These are phyloP conservation scores for Eimeria necatrix DNA, from an alignment of 169 alveolate genomes.

Conservation along the genomic window DNA sequence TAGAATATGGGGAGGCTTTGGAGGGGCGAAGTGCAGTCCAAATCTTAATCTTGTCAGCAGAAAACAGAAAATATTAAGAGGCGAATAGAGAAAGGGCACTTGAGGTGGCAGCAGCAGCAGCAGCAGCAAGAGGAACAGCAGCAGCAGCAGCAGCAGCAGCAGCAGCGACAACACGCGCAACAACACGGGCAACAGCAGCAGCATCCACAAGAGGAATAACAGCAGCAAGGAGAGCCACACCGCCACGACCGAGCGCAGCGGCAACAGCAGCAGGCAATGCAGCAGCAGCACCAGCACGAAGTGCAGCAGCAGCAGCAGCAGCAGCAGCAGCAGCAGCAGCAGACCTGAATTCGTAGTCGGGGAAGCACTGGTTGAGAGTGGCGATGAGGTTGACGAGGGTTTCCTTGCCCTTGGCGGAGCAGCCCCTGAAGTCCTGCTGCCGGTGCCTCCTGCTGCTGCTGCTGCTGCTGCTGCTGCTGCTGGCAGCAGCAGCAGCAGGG, in stretches of 20 bases:
- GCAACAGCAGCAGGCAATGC: neutral
- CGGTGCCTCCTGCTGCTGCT: constrained; percentile 23
- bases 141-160: too few species aligned
- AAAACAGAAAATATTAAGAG: too few species aligned
- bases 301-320: neutral
- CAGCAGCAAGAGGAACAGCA: too few species aligned
- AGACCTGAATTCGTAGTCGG: constrained; percentile 86
- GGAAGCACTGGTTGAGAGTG: constrained; percentile 87
- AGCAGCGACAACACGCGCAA: too few species aligned
- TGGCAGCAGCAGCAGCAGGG: constrained; percentile 68
- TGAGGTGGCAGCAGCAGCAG: too few species aligned
- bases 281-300: neutral
- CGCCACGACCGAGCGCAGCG: too few species aligned
- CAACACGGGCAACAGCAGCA: neutral
- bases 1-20: too few species aligned
- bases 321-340: neutral
- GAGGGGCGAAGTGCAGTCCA: too few species aligned
- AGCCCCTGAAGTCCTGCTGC: neutral
- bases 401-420: constrained; percentile 68
- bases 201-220: too few species aligned
- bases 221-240: neutral
- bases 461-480: constrained; percentile 38
- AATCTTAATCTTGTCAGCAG: too few species aligned
- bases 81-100: too few species aligned
- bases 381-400: constrained; percentile 84